phyloP scores from a whole-genome alignment of 306 rosid genomes.

The Vigna reflexopilosa region DNA sequence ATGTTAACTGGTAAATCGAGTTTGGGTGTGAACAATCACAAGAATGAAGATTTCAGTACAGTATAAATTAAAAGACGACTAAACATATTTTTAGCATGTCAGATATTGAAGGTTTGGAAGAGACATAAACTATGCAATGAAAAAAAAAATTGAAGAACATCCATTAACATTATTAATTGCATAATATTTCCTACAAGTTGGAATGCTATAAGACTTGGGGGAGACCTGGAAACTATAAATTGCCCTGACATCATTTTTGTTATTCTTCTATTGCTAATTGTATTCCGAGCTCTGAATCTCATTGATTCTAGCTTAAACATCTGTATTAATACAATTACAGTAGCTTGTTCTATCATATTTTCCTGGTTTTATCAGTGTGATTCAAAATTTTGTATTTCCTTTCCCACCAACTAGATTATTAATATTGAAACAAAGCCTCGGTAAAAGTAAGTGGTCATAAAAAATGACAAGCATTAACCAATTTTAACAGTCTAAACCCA shows the following conservation, averaged over 20 bases:
- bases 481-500: neutral
- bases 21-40: slow-evolving; percentile 3
- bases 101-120: slow-evolving; percentile 1
- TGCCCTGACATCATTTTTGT: too few relatives aligned
- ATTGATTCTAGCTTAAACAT: too few relatives aligned
- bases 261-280: too few relatives aligned
- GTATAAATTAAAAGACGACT: slow-evolving; percentile 19
- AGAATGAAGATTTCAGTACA: slow-evolving; percentile 24
- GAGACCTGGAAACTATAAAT: too few relatives aligned
- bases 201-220: too few relatives aligned
- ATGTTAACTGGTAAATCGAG: neutral
- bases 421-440: slow-evolving; percentile 26
- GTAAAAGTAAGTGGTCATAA: neutral
- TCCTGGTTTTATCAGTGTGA: neutral
- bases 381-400: slow-evolving; percentile 14
- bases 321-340: too few relatives aligned
- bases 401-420: slow-evolving; percentile 18
- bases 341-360: too few relatives aligned
- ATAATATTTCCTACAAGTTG: too few relatives aligned
- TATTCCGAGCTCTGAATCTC: too few relatives aligned
- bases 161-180: slow-evolving; percentile 10
- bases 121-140: neutral
- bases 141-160: neutral
- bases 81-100: slow-evolving; percentile 4
- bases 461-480: slow-evolving; percentile 23